Base-by-base conservation (phyloP, 1,284 basidiomycete species). In the Malassezia equina region DNA sequence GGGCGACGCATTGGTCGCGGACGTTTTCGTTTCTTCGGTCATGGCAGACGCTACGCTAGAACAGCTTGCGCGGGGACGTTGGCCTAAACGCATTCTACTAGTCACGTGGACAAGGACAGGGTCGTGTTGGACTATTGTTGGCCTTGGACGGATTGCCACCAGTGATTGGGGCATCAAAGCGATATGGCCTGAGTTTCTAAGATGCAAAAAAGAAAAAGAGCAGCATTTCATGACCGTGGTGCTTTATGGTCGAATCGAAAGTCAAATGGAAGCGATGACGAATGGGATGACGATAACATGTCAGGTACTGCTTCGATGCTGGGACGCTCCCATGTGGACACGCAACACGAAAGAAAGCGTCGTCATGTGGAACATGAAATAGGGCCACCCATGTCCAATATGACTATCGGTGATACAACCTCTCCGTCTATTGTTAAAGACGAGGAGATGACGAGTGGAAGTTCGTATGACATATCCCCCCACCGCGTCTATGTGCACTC, bases 391-490 rank as follows among this genome's bases (percentile, higher is more conserved):
- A 24, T 57, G 47, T 33, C 43, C 13, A 31, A 31, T 4, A 56
- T 56, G 54, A 31, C 39, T 13, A 31, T 56, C 7, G n/a, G 32
- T 7, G 53, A 51, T 17, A 17, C 31, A 8, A 27, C 23, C 8
- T 27, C 7, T 5, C 11, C 32, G 3, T 13, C 3, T 15, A 31
- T 24, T 8, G 12, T n/a, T 21, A 17, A 15, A 5, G 55, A 57
- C 19, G 41, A 31, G n/a, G 55, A 57, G 2, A 57, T 57, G 55
- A 15, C 44, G 1, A 7, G 27, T 3, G 55, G 55, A 4, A 44
- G 17, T 17, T 51, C 55, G 3, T 57, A 57, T n/a, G 55, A 57
- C 15, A 57, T 57, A 23, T 40, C 49, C 11, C 55, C 55, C 11
- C 4, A 52, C 25, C 55, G 55, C 23, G 29, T 48, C 39, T 57